Evolutionary conservation across 345 rosid genomes (phyloP).

Genomic region (Rhizophora apiculata): DNA sequence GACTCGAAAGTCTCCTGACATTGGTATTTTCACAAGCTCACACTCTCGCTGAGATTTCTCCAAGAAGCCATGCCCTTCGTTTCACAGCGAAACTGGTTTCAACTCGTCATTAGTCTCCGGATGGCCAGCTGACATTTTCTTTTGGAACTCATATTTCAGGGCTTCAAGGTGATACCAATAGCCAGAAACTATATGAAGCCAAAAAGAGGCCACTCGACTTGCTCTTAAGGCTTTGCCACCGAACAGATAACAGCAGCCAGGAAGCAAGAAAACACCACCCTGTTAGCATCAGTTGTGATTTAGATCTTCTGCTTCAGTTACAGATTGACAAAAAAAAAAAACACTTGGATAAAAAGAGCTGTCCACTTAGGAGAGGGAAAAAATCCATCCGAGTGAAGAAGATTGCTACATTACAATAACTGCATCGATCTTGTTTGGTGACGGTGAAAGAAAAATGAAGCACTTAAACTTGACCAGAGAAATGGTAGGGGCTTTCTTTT

Average conservation of each 20-base stretch:
- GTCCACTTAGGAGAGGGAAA: background rate
- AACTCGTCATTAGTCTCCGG: constrained; percentile 40
- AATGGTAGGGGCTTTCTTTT: background rate
- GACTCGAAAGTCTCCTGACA: constrained; percentile 76
- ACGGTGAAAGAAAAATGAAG: background rate
- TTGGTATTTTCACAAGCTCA: constrained; percentile 77
- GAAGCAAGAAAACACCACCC: constrained; percentile 88
- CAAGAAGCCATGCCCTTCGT: constrained; percentile 81
- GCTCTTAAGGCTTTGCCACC: constrained; percentile 81
- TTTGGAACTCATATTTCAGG: constrained; percentile 46
- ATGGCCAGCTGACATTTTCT: constrained; percentile 80
- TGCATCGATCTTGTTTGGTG: background rate
- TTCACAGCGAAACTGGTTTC: constrained; percentile 44
- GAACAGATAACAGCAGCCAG: constrained; percentile 91
- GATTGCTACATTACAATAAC: background rate
- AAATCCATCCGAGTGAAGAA: background rate
- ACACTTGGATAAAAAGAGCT: background rate
- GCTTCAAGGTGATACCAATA: constrained; percentile 61
- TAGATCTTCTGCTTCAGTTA: background rate
- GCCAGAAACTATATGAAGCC: constrained; percentile 71
- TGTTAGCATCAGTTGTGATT: constrained; percentile 14
- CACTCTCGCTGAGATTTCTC: constrained; percentile 47
- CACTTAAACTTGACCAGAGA: background rate
- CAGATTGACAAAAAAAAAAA: background rate
- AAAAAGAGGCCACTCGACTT: constrained; percentile 85